Percentiles rank a stretch among this genome's conserved stretches.
These are phyloP conservation scores for Arthroderma uncinatum DNA, from an alignment of 2,329 filamentous ascomycete genomes.

Conservation along the genomic window DNA sequence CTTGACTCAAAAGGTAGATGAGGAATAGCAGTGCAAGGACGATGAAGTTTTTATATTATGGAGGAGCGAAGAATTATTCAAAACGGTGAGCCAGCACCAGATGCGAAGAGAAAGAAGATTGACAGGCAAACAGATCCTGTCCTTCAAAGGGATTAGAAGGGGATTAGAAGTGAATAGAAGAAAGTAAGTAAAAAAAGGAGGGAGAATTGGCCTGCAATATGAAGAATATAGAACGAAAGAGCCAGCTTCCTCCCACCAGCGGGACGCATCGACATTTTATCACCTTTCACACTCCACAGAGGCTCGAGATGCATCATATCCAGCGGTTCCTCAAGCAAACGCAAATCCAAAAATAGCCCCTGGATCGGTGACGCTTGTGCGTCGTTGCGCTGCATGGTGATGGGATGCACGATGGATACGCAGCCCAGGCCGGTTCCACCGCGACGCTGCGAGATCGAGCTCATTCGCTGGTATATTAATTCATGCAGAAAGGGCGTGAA, in stretches of 20 bases:
- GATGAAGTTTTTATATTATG: background rate
- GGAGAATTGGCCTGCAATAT: too few relatives aligned
- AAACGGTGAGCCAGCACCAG: background rate
- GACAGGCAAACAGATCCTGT: background rate
- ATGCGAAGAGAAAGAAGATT: background rate
- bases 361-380: too few relatives aligned
- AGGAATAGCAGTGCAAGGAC: constrained; percentile 6
- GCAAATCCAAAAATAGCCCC: background rate
- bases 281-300: background rate
- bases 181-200: background rate
- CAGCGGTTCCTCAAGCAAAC: background rate
- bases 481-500: background rate
- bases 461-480: background rate
- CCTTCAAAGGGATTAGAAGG: too few relatives aligned
- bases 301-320: too few relatives aligned
- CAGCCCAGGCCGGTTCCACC: background rate
- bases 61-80: background rate
- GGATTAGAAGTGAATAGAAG: background rate
- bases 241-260: too few relatives aligned
- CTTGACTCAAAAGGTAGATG: background rate
- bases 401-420: background rate
- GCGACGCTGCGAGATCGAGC: background rate
- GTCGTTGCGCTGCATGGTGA: background rate
- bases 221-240: too few relatives aligned
- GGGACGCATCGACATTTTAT: background rate